Percentiles rank a stretch among this genome's conserved stretches.
Evolutionary conservation across 257 asterid genomes (phyloP).

Genomic region (Nicotiana undulata): DNA sequence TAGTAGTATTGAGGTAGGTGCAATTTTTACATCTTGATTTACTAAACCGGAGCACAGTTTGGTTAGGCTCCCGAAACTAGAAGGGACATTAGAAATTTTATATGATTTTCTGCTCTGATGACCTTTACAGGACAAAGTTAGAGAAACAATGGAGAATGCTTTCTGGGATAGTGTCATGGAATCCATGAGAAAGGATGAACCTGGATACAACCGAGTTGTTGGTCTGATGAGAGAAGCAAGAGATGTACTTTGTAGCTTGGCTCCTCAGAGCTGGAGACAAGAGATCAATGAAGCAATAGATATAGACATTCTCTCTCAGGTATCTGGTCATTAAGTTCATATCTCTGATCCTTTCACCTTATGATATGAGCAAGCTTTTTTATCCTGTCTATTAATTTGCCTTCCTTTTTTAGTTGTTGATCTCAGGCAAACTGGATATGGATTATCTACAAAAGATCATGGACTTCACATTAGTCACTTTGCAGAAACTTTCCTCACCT

Average conservation of each 20-base stretch:
- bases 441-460: conserved; percentile 64
- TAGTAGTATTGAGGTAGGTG: conserved; percentile 41
- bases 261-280: conserved; percentile 82
- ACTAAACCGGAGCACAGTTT: neutral
- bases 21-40: neutral
- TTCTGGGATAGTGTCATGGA: conserved; percentile 91
- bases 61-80: neutral
- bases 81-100: neutral
- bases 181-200: conserved; percentile 56
- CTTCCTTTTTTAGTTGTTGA: conserved; percentile 41
- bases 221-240: conserved; percentile 79
- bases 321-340: conserved; percentile 10
- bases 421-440: conserved; percentile 56
- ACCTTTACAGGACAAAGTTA: conserved; percentile 49
- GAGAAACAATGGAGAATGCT: conserved; percentile 73
- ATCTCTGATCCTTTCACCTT: neutral
- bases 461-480: conserved; percentile 53
- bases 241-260: conserved; percentile 66
- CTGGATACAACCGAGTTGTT: conserved; percentile 53
- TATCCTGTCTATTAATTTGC: neutral
- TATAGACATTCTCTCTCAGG: conserved; percentile 76
- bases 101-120: neutral
- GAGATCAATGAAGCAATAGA: conserved; percentile 69
- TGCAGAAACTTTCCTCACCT: conserved; percentile 82
- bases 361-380: neutral